Conservation (phyloP, 1,284 basidiomycete genomes). For the Exobasidium cylindrosporum region DNA sequence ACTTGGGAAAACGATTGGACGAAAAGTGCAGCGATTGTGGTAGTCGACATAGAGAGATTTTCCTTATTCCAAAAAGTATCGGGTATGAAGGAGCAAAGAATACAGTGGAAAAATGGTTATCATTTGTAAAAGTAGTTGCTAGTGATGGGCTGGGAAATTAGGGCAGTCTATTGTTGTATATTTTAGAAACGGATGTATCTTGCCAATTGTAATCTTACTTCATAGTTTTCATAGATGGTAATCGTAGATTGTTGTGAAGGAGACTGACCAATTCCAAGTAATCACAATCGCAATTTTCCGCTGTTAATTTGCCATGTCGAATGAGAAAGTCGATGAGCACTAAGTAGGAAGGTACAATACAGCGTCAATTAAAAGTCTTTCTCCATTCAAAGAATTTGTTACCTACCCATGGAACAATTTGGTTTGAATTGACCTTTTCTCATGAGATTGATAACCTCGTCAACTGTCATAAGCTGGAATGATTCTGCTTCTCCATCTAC, state of each 20-base stretch:
- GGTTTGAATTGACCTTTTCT: slow-evolving; percentile 71
- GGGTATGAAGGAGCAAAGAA: slow-evolving; percentile 19
- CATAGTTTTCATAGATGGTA: not conserved
- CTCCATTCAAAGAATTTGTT: slow-evolving; percentile 10
- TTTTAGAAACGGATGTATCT: not conserved
- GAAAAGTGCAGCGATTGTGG: slow-evolving; percentile 33
- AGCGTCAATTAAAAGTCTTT: not conserved
- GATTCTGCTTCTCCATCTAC: slow-evolving; percentile 89
- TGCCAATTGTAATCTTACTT: not conserved
- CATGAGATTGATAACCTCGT: slow-evolving; percentile 41
- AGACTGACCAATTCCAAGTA: slow-evolving; percentile 3
- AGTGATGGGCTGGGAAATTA: not conserved
- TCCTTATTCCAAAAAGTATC: slow-evolving; percentile 25
- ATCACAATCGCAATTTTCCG: slow-evolving; percentile 13
- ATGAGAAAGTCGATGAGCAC: slow-evolving; percentile 82
- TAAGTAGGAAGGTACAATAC: slow-evolving; percentile 1
- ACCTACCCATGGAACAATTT: slow-evolving; percentile 67
- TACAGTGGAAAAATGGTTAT: slow-evolving; percentile 27
- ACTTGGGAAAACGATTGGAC: slow-evolving; percentile 20
- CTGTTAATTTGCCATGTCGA: slow-evolving; percentile 70
- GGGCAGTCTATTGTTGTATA: not conserved
- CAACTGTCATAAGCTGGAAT: slow-evolving; percentile 62
- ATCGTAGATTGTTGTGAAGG: slow-evolving; percentile 7
- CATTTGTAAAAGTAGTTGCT: slow-evolving; percentile 16
- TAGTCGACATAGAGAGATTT: slow-evolving; percentile 31